These are phyloP conservation scores for Ammopiptanthus mongolicus DNA, from an alignment of 306 rosid genomes.

Conservation along the genomic window DNA sequence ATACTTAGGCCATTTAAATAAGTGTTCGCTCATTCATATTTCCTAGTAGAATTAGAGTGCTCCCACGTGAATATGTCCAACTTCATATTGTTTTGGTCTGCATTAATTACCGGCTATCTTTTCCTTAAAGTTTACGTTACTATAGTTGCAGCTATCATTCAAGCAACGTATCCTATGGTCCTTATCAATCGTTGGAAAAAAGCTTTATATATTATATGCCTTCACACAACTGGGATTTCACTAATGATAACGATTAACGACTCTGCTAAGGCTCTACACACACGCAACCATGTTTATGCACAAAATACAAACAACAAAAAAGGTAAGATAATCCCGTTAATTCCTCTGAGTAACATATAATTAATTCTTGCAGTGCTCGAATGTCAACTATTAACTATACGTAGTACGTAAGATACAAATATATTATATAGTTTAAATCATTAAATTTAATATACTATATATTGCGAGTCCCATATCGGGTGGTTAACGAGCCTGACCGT, in stretches of 20 bases:
- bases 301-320: neutral
- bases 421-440: neutral
- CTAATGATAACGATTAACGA: neutral
- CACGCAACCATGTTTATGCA: neutral
- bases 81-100: neutral
- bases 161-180: neutral
- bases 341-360: neutral
- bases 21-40: neutral
- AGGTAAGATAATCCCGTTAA: neutral
- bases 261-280: neutral
- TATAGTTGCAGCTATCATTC: neutral
- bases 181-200: neutral
- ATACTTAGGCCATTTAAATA: neutral
- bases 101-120: conserved; percentile 24
- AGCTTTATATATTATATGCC: neutral
- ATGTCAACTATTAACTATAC: neutral
- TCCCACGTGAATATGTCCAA: conserved; percentile 33
- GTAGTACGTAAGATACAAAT: neutral
- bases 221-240: neutral
- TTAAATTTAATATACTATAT: neutral
- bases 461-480: too few relatives aligned
- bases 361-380: neutral
- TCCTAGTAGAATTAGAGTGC: conserved; percentile 2
- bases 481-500: too few relatives aligned
- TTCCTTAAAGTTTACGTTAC: conserved; percentile 39